Evolutionary conservation across 768 basidiomycete species (phyloP).

Genomic region (Suillus ampliporus): DNA sequence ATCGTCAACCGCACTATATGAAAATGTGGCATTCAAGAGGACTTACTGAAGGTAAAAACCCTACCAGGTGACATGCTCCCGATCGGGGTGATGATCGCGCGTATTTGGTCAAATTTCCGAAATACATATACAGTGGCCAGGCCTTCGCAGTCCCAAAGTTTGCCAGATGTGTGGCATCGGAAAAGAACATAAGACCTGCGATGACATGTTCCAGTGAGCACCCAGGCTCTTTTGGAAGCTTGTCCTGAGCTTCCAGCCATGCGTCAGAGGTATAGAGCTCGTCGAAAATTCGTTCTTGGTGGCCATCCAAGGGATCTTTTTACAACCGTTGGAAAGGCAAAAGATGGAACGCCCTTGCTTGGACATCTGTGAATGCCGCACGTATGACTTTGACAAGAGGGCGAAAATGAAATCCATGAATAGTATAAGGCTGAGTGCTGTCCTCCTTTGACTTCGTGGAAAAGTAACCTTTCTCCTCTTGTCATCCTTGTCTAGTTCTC

Average conservation of each 20-base stretch:
- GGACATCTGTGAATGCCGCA: conserved; percentile 11
- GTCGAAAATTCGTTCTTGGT: conserved; percentile 17
- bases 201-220: conserved; percentile 20
- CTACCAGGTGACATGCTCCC: conserved; percentile 22
- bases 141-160: conserved; percentile 25
- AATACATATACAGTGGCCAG: conserved; percentile 26
- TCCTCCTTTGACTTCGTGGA: conserved; percentile 1
- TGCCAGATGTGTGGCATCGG: conserved; percentile 15
- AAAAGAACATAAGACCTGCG: conserved; percentile 2
- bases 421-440: background rate
- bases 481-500: background rate
- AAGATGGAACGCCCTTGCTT: conserved; percentile 24
- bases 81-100: conserved; percentile 14
- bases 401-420: conserved; percentile 21
- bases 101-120: conserved; percentile 26
- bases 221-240: conserved; percentile 18
- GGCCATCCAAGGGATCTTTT: conserved; percentile 10
- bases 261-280: conserved; percentile 26
- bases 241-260: conserved; percentile 22
- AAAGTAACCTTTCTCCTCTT: background rate
- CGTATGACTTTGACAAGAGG: conserved; percentile 21
- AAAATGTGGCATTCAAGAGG: conserved; percentile 22
- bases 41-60: conserved; percentile 1
- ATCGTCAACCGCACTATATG: background rate
- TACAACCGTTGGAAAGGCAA: conserved; percentile 27